phyloP scores from a whole-genome alignment of 139 green algal genomes.

The Chlorella sp. region DNA sequence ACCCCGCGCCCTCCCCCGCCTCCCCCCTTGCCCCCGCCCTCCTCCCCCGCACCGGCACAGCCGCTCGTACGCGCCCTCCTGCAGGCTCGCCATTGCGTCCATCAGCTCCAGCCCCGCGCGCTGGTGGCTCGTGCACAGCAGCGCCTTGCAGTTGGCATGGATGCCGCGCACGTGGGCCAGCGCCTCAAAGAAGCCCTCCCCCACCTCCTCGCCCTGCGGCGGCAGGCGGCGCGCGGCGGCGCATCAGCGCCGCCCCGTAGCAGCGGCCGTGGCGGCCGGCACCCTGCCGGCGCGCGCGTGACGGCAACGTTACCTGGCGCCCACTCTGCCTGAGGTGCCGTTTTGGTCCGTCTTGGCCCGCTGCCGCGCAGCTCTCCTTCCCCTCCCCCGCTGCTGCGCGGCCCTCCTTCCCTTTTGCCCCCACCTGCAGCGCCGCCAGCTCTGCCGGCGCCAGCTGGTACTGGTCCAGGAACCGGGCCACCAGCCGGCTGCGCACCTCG shows the following conservation, averaged over 20 bases:
- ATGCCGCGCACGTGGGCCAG: constrained; percentile 86
- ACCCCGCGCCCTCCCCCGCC: background rate
- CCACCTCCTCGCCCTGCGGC: constrained; percentile 66
- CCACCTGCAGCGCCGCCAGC: constrained; percentile 49
- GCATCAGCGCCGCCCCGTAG: too few relatives aligned
- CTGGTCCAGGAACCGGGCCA: constrained; percentile 85
- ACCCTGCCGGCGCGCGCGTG: too few relatives aligned
- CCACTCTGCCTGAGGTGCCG: too few relatives aligned
- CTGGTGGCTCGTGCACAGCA: constrained; percentile 92
- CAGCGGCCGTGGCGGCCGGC: too few relatives aligned
- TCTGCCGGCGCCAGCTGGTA: constrained; percentile 92
- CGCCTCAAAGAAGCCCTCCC: constrained; percentile 85
- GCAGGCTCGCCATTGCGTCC: constrained; percentile 92
- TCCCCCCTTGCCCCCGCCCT: background rate
- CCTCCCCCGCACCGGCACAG: constrained; percentile 77
- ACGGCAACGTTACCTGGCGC: too few relatives aligned
- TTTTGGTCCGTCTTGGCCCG: too few relatives aligned
- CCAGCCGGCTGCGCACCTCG: constrained; percentile 61
- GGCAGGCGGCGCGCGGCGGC: too few relatives aligned
- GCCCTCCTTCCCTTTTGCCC: too few relatives aligned
- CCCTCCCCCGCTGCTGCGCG: too few relatives aligned
- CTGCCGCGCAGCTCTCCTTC: too few relatives aligned
- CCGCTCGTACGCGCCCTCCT: constrained; percentile 94
- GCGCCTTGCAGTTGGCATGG: constrained; percentile 89
- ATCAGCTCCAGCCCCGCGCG: constrained; percentile 96